Base-by-base conservation (phyloP, 345 rosid genomes). In the Linum usitatissimum region DNA sequence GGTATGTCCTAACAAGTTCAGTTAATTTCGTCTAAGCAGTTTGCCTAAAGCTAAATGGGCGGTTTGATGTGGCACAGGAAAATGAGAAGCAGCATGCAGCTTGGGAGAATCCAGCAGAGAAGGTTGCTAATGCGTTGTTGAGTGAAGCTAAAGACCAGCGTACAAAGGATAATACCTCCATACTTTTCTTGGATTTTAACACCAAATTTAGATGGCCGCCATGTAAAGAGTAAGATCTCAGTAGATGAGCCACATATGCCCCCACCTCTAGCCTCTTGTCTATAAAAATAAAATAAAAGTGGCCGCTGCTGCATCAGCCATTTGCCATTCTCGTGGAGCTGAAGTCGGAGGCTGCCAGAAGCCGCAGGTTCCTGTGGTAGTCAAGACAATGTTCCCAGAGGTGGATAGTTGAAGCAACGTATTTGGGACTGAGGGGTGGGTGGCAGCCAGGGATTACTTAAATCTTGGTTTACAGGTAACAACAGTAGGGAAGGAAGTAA, bases 131-230 rank as follows among this genome's bases (percentile, higher is more conserved):
- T 64, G 73, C 71, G 65, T 68, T 90, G 70, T 76, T 93, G 83
- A 75, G 73, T 18, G 99, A 90, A 77, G 99, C 97, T 51, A 88
- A 83, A 76, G 74, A 80, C 21, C 78, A 77, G 80, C 90, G 92
- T 63, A 93, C 99, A 21, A 90, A 90, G 82, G 96, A 93, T 76
- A 90, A 93, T 73, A 90, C 97, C 68, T 83, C 99, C 21, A 71
- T 93, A 76, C 69, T 93, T 70, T 87, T 79, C 83, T 71, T 93
- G 80, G 96, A 86, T 75, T 84, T 93, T 68, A 83, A 78, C 56
- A 68, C 71, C 64, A 64, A 57, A 65, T 69, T 63, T 54, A 76
- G 76, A 73, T 64, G 48, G 36, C 57, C 73, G 20, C 60, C 72
- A 0, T 83, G 82, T 85, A 78, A 75, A 75, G 28, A 23, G 77